Evolutionary conservation across 352 stramenopile genomes (phyloP), one percentile per base, ranked within the genome.

Genomic region (Saprolegnia parasitica): DNA sequence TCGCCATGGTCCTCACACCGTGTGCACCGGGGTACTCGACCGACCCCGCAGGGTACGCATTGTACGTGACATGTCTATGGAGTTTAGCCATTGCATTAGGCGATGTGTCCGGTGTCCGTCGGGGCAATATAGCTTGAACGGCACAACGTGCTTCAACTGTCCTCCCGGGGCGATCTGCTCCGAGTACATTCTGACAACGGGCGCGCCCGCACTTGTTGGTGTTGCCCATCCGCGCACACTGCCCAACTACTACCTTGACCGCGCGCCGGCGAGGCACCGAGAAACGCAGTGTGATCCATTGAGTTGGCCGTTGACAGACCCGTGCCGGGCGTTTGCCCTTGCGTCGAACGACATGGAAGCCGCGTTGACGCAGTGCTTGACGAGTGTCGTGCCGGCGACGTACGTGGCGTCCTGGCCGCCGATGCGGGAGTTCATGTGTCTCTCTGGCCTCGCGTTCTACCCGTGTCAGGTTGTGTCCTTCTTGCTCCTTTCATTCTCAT

Each of bases 381-480:
- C 9, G 18, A 66, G 6, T 91, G 81, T 49, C 8, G 73, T 70
- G 1, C 46, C 68, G 37, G 64, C 45, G 5, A 58, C 68, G 0
- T 89, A 89, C 56, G 62, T 65, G 0, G 81, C 84, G 20, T 81
- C 83, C 55, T 91, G 83, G 83, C 29, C 75, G 0, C 29, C 81
- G 9, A 76, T 81, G 11, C 79, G 83, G 4, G 45, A 87, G 9
- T 91, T 89, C 32, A 76, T 81, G 6, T 89, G 83, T 40, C 46
- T 91, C 16, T 81, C 83, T 0, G 60, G 66, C 2, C 73, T 80
- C 49, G 54, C 78, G 0, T 88, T 91, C 56, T 91, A 91, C 64
- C 72, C 67, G 16, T 91, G 83, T 64, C 80, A 89, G 42, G 80
- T 86, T 62, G 20, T 35, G 15, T 42, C 13, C n/a, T 35, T 37